These are phyloP conservation scores for Metschnikowia borealis DNA, from an alignment of 805 yeast genomes.

Conservation along the genomic window DNA sequence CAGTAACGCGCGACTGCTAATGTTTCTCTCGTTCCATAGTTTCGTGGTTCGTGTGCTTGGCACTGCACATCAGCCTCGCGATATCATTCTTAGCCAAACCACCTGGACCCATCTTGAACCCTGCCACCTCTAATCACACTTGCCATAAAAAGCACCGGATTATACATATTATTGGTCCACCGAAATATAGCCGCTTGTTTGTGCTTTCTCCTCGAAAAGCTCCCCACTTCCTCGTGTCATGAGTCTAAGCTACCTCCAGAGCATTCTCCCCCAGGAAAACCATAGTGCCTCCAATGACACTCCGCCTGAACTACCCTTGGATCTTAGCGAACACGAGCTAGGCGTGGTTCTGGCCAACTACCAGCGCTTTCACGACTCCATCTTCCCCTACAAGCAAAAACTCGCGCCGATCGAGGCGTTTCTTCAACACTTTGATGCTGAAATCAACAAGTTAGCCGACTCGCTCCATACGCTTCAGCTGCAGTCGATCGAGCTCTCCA, in stretches of 20 bases:
- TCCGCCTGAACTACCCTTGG: constrained; percentile 1
- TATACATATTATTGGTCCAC: background rate
- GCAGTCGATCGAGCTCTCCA: constrained; percentile 30
- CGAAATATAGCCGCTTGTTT: background rate
- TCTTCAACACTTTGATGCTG: constrained; percentile 52
- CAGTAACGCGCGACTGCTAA: too few species aligned
- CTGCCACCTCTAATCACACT: too few species aligned
- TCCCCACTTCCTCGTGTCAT: constrained; percentile 1
- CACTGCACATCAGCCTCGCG: too few species aligned
- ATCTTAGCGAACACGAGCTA: constrained; percentile 15
- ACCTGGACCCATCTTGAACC: too few species aligned
- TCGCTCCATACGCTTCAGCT: constrained; percentile 31
- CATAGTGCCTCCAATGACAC: background rate
- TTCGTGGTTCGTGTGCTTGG: too few species aligned
- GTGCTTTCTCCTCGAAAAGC: background rate
- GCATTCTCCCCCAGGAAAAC: constrained; percentile 11
- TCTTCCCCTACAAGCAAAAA: constrained; percentile 18
- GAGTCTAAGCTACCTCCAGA: constrained; percentile 16
- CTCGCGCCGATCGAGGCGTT: constrained; percentile 51
- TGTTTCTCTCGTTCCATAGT: too few species aligned
- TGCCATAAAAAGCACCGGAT: too few species aligned
- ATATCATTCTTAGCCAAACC: too few species aligned
- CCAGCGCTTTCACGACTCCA: constrained; percentile 10
- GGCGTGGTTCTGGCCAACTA: constrained; percentile 16
- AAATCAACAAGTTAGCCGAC: constrained; percentile 34